Evolutionary conservation across 768 basidiomycete genomes (phyloP).

Genomic region (Agrocybe chaxingu): DNA sequence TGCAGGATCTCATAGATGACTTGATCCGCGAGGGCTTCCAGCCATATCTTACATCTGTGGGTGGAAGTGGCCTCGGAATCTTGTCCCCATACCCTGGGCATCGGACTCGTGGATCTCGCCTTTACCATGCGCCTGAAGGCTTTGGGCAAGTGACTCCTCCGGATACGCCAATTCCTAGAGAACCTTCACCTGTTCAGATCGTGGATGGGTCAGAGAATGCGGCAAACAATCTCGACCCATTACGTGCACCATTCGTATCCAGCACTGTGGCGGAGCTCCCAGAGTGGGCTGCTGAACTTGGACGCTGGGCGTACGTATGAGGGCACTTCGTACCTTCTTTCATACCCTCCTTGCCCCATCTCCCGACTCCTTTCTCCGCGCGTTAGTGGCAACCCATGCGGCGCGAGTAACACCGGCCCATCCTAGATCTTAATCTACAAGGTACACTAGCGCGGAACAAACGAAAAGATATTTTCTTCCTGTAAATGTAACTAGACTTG

Average conservation of each 20-base stretch:
- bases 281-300: conserved; percentile 51
- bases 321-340: conserved; percentile 21
- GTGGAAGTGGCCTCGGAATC: conserved; percentile 90
- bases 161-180: conserved; percentile 38
- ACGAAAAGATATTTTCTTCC: conserved; percentile 8
- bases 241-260: conserved; percentile 43
- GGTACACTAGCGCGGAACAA: conserved; percentile 7
- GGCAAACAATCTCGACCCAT: conserved; percentile 22
- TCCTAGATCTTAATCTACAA: conserved; percentile 10
- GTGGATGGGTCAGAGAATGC: conserved; percentile 20
- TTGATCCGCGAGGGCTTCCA: conserved; percentile 67
- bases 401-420: conserved; percentile 6
- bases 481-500: conserved; percentile 8
- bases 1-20: conserved; percentile 55
- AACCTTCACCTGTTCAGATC: conserved; percentile 16
- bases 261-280: conserved; percentile 39
- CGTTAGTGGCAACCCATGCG: background rate
- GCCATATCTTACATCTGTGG: conserved; percentile 89
- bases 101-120: conserved; percentile 29
- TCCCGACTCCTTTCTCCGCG: no score
- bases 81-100: conserved; percentile 58
- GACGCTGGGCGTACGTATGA: conserved; percentile 63
- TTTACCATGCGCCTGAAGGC: conserved; percentile 13
- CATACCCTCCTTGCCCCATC: conserved; percentile 18
- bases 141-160: conserved; percentile 48